These are phyloP conservation scores for Sambucus nigra DNA, from an alignment of 129 eudicot species.

Conservation along the genomic window DNA sequence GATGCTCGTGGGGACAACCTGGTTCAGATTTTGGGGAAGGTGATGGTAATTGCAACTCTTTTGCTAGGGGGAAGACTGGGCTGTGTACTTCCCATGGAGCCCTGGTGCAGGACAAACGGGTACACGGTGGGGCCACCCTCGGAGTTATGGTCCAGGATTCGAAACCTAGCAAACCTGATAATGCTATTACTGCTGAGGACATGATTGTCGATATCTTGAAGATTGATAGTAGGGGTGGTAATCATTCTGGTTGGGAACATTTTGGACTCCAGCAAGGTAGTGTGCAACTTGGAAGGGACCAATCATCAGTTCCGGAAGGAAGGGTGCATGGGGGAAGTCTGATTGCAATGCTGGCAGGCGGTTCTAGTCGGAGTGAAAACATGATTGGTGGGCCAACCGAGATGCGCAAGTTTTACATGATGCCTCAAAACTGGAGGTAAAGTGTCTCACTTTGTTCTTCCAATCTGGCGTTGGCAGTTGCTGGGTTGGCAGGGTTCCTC, in stretches of 20 bases:
- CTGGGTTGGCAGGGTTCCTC: not conserved
- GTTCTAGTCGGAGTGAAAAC: conserved; percentile 10
- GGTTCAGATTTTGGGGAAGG: conserved; percentile 39
- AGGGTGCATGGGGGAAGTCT: conserved; percentile 71
- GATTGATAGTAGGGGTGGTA: conserved; percentile 9
- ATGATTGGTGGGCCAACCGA: conserved; percentile 14
- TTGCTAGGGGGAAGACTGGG: conserved; percentile 53
- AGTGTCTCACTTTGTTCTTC: not conserved
- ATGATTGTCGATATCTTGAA: conserved; percentile 16
- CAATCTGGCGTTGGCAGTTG: not conserved
- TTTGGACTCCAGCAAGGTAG: conserved; percentile 7
- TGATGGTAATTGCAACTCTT: conserved; percentile 36
- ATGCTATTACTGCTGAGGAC: conserved; percentile 12
- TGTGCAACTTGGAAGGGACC: conserved; percentile 10
- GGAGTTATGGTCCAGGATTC: conserved; percentile 36
- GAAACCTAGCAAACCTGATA: conserved; percentile 11
- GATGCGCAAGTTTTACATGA: conserved; percentile 15
- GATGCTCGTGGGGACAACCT: conserved; percentile 54
- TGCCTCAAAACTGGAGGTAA: conserved; percentile 33
- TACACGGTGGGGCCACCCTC: conserved; percentile 57
- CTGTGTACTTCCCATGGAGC: conserved; percentile 55
- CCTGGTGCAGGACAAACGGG: conserved; percentile 56
- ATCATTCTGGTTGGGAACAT: conserved; percentile 11
- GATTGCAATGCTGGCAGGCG: conserved; percentile 28
- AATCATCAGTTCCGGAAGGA: conserved; percentile 35